Percentiles rank a stretch among this genome's conserved stretches.
These are phyloP conservation scores for Cephaloascus fragrans DNA, from an alignment of 805 yeast species.

Conservation along the genomic window DNA sequence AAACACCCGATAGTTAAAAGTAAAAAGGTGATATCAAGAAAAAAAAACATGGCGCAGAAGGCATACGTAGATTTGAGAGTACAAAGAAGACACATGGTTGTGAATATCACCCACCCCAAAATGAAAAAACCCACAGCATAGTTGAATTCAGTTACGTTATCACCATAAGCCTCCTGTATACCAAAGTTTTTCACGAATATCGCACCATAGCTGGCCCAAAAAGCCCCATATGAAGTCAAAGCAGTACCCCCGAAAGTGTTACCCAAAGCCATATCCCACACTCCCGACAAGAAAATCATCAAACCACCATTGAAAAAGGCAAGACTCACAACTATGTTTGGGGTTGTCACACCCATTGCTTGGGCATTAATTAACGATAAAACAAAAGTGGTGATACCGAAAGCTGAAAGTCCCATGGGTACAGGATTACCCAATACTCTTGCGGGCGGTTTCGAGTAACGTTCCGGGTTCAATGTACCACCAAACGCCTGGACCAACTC, in stretches of 20 bases:
- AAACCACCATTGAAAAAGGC: constrained; percentile 69
- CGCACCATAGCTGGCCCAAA: constrained; percentile 71
- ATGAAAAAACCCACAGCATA: constrained; percentile 51
- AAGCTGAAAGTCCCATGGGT: constrained; percentile 64
- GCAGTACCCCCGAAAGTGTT: constrained; percentile 71
- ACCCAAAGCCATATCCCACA: constrained; percentile 69
- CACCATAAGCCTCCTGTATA: constrained; percentile 36
- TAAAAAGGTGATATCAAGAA: constrained; percentile 45
- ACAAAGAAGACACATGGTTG: constrained; percentile 45
- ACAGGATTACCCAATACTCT: constrained; percentile 56
- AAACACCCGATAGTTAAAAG: constrained; percentile 41
- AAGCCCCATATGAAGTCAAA: constrained; percentile 51
- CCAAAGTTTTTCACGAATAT: constrained; percentile 50
- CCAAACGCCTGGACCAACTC: constrained; percentile 27
- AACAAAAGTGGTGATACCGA: constrained; percentile 61
- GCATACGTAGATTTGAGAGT: constrained; percentile 42
- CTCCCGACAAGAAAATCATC: constrained; percentile 62
- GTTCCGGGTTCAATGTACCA: constrained; percentile 23
- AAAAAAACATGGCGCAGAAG: constrained; percentile 42
- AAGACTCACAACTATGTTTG: constrained; percentile 52
- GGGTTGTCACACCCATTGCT: constrained; percentile 57
- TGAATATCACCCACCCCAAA: constrained; percentile 56
- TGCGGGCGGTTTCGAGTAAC: constrained; percentile 3
- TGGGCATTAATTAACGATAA: constrained; percentile 52
- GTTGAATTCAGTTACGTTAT: constrained; percentile 20